Percentiles rank a stretch among this genome's conserved stretches.
Evolutionary conservation across 1,139 yeast genomes (phyloP).

Genomic region (Candida freyschussii): DNA sequence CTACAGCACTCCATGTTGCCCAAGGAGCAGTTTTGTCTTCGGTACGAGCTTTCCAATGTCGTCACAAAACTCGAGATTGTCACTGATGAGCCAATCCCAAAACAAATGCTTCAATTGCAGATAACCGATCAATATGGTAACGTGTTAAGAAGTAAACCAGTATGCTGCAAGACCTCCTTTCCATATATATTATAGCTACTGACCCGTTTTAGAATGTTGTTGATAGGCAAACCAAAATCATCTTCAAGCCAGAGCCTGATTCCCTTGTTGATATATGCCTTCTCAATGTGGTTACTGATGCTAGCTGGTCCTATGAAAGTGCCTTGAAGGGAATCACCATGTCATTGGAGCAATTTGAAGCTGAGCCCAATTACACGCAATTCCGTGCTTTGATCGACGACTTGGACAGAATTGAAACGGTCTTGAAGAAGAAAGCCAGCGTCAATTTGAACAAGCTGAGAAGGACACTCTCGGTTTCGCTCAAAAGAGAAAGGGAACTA

Average conservation of each 20-base stretch:
- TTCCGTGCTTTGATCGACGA: background rate
- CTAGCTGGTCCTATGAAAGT: constrained; percentile 22
- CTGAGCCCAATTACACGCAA: constrained; percentile 1
- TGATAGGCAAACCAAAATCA: constrained; percentile 7
- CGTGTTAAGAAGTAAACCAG: constrained; percentile 7
- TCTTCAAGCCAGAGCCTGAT: constrained; percentile 11
- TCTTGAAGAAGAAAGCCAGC: background rate
- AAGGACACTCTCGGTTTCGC: constrained; percentile 4
- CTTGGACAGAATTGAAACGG: background rate
- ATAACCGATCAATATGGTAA: constrained; percentile 11
- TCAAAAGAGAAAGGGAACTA: constrained; percentile 14
- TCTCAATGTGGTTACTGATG: constrained; percentile 20
- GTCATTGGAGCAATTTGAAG: constrained; percentile 5
- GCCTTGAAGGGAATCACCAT: constrained; percentile 7
- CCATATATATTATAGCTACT: background rate
- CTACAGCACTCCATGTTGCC: background rate
- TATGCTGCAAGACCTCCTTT: constrained; percentile 1
- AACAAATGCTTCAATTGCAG: constrained; percentile 9
- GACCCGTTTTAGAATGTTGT: constrained; percentile 8
- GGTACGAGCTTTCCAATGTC: constrained; percentile 4
- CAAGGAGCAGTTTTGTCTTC: constrained; percentile 7
- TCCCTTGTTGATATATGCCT: constrained; percentile 19
- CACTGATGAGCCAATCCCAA: constrained; percentile 4
- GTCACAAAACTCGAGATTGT: constrained; percentile 8
- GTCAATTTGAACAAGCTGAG: constrained; percentile 3